Evolutionary conservation across 768 basidiomycete species (phyloP).

Genomic region (Russula foetens): DNA sequence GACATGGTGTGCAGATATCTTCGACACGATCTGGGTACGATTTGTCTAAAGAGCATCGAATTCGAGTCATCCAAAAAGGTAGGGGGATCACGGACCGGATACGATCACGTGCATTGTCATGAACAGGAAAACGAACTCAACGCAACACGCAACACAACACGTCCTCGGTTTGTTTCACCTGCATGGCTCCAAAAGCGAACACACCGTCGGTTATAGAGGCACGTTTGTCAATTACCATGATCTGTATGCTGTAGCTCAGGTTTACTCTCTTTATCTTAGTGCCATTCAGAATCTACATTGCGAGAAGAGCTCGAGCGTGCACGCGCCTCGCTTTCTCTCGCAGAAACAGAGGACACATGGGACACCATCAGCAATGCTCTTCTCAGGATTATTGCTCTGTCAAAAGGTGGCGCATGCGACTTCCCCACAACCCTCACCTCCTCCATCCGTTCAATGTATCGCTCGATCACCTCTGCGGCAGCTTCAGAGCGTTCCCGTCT

Average conservation of each 20-base stretch:
- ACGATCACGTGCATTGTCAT: constrained; percentile 14
- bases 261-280: background rate
- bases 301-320: constrained; percentile 23
- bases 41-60: constrained; percentile 4
- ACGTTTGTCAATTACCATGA: background rate
- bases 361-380: constrained; percentile 52
- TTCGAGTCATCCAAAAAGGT: background rate
- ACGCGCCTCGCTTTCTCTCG: constrained; percentile 34
- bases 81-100: background rate
- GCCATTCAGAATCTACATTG: constrained; percentile 17
- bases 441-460: constrained; percentile 42
- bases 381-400: constrained; percentile 37
- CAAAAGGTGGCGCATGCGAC: constrained; percentile 45
- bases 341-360: constrained; percentile 79
- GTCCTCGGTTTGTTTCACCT: background rate
- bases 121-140: background rate
- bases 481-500: constrained; percentile 68
- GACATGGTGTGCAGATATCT: constrained; percentile 15
- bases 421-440: constrained; percentile 43
- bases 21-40: background rate
- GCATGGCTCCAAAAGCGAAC: constrained; percentile 18
- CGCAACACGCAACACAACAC: background rate
- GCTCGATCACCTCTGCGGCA: constrained; percentile 50
- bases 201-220: constrained; percentile 9
- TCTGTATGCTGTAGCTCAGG: background rate